phyloP scores from a whole-genome alignment of 257 asterid genomes.

The Perilla frutescens region DNA sequence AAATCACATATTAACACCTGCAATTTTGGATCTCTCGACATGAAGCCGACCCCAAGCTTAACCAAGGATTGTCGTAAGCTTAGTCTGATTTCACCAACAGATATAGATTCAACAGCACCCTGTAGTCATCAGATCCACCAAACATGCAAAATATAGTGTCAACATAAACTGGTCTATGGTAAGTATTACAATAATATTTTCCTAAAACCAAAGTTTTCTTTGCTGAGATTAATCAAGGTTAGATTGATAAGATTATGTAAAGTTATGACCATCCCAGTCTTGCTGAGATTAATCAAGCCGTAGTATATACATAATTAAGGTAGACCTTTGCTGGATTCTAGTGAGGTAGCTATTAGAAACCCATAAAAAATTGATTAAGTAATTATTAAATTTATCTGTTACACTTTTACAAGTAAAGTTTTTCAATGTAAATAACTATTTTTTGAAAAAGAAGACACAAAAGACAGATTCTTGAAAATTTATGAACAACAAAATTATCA shows the following conservation, averaged over 20 bases:
- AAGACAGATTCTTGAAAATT: too few relatives aligned
- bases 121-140: slow-evolving; percentile 46
- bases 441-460: slow-evolving; percentile 12
- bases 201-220: slow-evolving; percentile 18
- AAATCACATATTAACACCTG: slow-evolving; percentile 84
- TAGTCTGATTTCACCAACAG: slow-evolving; percentile 90
- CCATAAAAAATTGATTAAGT: too few relatives aligned
- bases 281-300: too few relatives aligned
- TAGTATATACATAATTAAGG: background rate
- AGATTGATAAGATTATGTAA: slow-evolving; percentile 18
- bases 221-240: slow-evolving; percentile 10
- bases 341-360: slow-evolving; percentile 8
- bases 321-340: background rate
- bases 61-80: slow-evolving; percentile 92
- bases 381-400: background rate
- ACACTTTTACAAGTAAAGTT: background rate
- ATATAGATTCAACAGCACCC: slow-evolving; percentile 93
- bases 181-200: slow-evolving; percentile 28
- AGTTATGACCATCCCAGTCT: slow-evolving; percentile 3
- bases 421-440: background rate
- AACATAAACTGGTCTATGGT: slow-evolving; percentile 20
- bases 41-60: slow-evolving; percentile 89
- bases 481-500: slow-evolving; percentile 1
- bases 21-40: slow-evolving; percentile 94
- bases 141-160: slow-evolving; percentile 37